Conservation (phyloP, 2,329 filamentous ascomycete genomes). For the Fusarium papillatum region DNA sequence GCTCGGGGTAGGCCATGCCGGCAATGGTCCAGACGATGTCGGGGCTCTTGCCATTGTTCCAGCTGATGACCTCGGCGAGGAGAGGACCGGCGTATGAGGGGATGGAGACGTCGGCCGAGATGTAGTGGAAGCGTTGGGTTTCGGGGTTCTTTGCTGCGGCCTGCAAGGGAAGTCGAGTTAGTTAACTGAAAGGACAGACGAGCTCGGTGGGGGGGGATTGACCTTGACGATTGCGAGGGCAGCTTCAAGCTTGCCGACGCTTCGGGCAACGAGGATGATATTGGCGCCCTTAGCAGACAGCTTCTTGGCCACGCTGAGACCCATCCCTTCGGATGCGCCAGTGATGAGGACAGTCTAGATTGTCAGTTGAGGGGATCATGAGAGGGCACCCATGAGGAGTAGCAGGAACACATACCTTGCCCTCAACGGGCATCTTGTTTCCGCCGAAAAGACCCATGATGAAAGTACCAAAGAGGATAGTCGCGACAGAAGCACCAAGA, state of each 20-base stretch:
- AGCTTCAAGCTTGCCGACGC: conserved; percentile 78
- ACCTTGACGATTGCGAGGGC: conserved; percentile 78
- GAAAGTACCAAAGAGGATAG: conserved; percentile 44
- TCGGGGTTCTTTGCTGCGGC: conserved; percentile 73
- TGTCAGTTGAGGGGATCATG: conserved; percentile 23
- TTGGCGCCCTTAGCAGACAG: conserved; percentile 89
- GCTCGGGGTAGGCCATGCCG: conserved; percentile 78
- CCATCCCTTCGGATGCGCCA: conserved; percentile 94
- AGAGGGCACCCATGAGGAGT: conserved; percentile 18
- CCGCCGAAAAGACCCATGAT: conserved; percentile 77
- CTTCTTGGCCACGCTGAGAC: conserved; percentile 79
- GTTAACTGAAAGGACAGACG: background rate
- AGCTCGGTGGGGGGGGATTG: conserved; percentile 28
- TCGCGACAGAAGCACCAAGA: conserved; percentile 26
- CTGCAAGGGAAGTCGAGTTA: conserved; percentile 52
- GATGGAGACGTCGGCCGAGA: conserved; percentile 85
- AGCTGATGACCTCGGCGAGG: conserved; percentile 78
- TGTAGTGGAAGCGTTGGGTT: conserved; percentile 84
- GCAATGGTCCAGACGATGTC: conserved; percentile 96
- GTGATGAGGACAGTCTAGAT: conserved; percentile 87
- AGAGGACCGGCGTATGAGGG: conserved; percentile 78
- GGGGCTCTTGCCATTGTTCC: conserved; percentile 81
- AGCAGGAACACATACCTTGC: conserved; percentile 72
- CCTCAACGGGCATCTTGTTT: conserved; percentile 87
- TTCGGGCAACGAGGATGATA: conserved; percentile 87